Evolutionary conservation across 2,329 filamentous ascomycete species (phyloP).

Genomic region (Hypoxylon sp.): DNA sequence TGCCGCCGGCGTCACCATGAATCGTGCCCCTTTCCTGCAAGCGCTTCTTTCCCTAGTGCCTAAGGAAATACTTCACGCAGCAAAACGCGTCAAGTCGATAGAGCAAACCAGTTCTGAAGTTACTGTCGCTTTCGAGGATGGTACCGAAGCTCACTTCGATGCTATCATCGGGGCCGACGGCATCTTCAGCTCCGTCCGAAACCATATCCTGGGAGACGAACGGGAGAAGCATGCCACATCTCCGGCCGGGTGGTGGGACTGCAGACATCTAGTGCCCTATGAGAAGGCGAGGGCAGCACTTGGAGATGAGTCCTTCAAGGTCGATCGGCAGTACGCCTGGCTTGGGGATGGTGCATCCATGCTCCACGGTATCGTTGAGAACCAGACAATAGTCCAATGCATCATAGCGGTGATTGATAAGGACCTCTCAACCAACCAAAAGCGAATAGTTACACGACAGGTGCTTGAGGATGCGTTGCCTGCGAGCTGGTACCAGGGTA

Average conservation of each 20-base stretch:
- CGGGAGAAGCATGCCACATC: slow-evolving; percentile 9
- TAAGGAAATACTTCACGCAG: slow-evolving; percentile 1
- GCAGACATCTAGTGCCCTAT: slow-evolving; percentile 22
- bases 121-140: slow-evolving; percentile 26
- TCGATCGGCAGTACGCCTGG: slow-evolving; percentile 30
- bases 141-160: slow-evolving; percentile 14
- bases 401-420: slow-evolving; percentile 17
- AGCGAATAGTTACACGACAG: slow-evolving; percentile 5
- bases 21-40: slow-evolving; percentile 4
- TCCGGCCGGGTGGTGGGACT: slow-evolving; percentile 32
- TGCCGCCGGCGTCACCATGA: not conserved
- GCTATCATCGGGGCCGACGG: slow-evolving; percentile 35
- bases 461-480: not conserved
- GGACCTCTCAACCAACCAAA: slow-evolving; percentile 2
- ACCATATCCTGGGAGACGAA: slow-evolving; percentile 16
- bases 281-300: slow-evolving; percentile 25
- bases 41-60: slow-evolving; percentile 4
- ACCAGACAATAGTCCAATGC: slow-evolving; percentile 13
- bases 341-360: slow-evolving; percentile 25
- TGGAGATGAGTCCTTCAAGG: slow-evolving; percentile 27
- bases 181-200: slow-evolving; percentile 21
- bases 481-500: slow-evolving; percentile 1
- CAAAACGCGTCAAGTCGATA: slow-evolving; percentile 5
- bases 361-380: slow-evolving; percentile 17
- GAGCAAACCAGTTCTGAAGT: not conserved